Evolutionary conservation across 2,329 filamentous ascomycete species (phyloP), one percentile per base, ranked within the genome.

Genomic region (Colletotrichum australisinense): DNA sequence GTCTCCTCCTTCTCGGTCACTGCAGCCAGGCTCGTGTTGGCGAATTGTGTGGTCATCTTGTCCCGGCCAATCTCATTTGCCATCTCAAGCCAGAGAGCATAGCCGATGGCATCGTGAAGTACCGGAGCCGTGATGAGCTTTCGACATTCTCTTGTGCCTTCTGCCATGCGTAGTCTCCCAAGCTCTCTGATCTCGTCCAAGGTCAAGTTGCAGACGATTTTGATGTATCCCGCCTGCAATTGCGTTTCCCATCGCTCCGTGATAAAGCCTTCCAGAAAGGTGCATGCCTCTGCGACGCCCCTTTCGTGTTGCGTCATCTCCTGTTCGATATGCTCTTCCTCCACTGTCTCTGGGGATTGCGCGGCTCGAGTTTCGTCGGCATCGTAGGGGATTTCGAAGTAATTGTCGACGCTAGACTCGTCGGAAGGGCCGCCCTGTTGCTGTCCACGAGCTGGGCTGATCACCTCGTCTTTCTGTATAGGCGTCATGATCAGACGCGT

Each of bases 111-210:
- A 19, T 74, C 72, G 68, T 74, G 72, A 32, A 74, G 72, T 5
- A 74, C 62, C 2, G 72, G 72, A 6, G 68, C 72, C 8, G 26
- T 67, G 68, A 74, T 5, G 26, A 74, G 72, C 49, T 59, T 59
- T 4, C 62, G 62, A 35, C 68, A 74, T n/a, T 63, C 38, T 19
- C 26, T 49, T 3, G 26, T 52, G 16, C 72, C 72, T 1, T 72
- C 57, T 6, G n/a, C 26, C 63, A 62, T 49, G 9, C 26, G 9
- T n/a, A 72, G 35, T 4, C 24, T 57, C 6, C 72, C 72, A 16
- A 67, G n/a, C 9, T 22, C 38, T 38, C 9, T 46, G 22, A 74
- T 7, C 19, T 58, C 28, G 24, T 59, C 30, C 72, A 74, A 53
- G 14, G 72, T 74, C 32, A 72, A 12, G 12, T 67, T 38, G 30